These are phyloP conservation scores for Phytophthora sansomeana DNA, from an alignment of 352 stramenopile species.

Conservation along the genomic window DNA sequence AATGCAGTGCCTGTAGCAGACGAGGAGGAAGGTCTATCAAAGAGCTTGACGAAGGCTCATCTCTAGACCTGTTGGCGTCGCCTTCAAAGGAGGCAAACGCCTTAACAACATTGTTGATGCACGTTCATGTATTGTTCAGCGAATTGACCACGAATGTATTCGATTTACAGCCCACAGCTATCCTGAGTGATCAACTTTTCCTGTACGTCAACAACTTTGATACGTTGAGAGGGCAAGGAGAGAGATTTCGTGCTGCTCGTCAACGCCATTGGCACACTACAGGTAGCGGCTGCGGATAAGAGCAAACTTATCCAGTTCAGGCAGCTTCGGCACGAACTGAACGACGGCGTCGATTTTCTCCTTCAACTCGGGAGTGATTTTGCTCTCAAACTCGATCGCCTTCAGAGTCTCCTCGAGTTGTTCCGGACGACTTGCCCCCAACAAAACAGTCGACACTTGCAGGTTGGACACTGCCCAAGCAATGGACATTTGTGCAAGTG, in stretches of 20 bases:
- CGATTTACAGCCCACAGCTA: too few relatives aligned
- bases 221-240: too few relatives aligned
- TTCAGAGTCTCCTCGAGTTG: conserved; percentile 3
- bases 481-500: conserved; percentile 47
- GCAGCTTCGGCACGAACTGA: conserved; percentile 2
- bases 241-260: too few relatives aligned
- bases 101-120: too few relatives aligned
- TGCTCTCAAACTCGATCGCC: conserved; percentile 2
- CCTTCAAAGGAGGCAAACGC: too few relatives aligned
- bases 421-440: conserved; percentile 46
- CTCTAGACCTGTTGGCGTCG: background rate
- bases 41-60: background rate
- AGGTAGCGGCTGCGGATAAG: too few relatives aligned
- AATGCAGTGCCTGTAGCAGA: background rate
- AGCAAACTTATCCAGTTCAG: too few relatives aligned
- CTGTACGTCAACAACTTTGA: too few relatives aligned
- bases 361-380: conserved; percentile 22
- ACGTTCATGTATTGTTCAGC: too few relatives aligned
- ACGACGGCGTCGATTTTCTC: conserved; percentile 16
- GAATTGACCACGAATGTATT: too few relatives aligned
- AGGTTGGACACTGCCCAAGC: conserved; percentile 55
- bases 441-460: conserved; percentile 59
- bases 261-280: too few relatives aligned
- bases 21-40: background rate
- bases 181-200: too few relatives aligned